phyloP scores from a whole-genome alignment of 2,329 filamentous ascomycete genomes.

The Hymenoscyphus fructigenus region DNA sequence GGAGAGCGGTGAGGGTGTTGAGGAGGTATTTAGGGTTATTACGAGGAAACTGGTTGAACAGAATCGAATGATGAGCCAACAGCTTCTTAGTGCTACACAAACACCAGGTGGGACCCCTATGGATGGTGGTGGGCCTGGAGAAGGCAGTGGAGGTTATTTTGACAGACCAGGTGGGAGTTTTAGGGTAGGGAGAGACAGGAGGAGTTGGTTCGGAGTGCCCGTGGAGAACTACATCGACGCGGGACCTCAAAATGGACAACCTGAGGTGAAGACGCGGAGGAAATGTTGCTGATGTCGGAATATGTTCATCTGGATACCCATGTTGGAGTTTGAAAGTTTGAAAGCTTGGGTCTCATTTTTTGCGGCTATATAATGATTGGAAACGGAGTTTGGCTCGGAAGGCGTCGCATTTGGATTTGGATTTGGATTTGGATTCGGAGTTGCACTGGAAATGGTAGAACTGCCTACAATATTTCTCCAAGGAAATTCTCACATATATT shows the following conservation, averaged over 20 bases:
- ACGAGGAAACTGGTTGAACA: conserved; percentile 83
- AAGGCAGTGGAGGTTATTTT: conserved; percentile 41
- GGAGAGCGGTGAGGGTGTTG: conserved; percentile 90
- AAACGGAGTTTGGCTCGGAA: conserved; percentile 17
- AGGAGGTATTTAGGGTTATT: conserved; percentile 91
- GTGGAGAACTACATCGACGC: conserved; percentile 43
- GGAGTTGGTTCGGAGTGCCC: conserved; percentile 65
- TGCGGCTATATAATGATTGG: conserved; percentile 23
- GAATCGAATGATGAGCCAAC: conserved; percentile 53
- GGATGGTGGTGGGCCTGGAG: conserved; percentile 32
- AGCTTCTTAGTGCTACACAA: conserved; percentile 45
- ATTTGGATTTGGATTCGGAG: conserved; percentile 13
- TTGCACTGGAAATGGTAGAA: conserved; percentile 1
- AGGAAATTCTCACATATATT: background rate
- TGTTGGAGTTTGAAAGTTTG: conserved; percentile 21
- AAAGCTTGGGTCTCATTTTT: conserved; percentile 13
- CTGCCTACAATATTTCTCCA: conserved; percentile 8
- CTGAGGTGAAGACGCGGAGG: conserved; percentile 34
- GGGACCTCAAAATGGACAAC: conserved; percentile 29
- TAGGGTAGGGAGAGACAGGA: conserved; percentile 58
- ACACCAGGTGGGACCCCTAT: conserved; percentile 44
- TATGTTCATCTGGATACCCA: conserved; percentile 24
- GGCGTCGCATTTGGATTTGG: conserved; percentile 18
- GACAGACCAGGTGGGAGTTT: conserved; percentile 58
- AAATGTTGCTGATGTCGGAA: conserved; percentile 31